Evolutionary conservation across 805 yeast species (phyloP), one percentile per base, ranked within the genome.

Genomic region (Wickerhamiella vanderwaltii): DNA sequence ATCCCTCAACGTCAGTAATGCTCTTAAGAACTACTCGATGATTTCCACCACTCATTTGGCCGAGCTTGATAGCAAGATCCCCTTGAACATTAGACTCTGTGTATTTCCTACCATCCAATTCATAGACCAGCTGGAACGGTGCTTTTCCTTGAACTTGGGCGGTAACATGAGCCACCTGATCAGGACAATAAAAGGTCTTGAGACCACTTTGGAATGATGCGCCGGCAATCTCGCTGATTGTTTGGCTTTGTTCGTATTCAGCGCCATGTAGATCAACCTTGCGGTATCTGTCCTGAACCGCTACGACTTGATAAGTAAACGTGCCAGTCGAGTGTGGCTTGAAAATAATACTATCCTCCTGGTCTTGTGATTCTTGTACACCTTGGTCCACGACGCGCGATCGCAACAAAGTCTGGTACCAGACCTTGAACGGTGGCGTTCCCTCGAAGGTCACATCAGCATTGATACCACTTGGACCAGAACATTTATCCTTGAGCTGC

Each of bases 401-500:
- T n/a, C 64, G 64, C 18, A 64, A 59, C 28, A 68, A 63, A 11
- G 73, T 55, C 43, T 73, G 72, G 51, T 73, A 80, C 11, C 79
- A 70, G 18, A 85, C 67, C 42, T 68, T 69, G 62, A 80, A 91
- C 1, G 97, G 96, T 0, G 94, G 81, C 22, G 77, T 72, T 13
- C 98, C 97, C 4, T 71, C 63, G 39, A 79, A 66, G 0, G 69
- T 60, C 44, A 87, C 66, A 39, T 78, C 82, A 47, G 84, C 85
- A 24, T 69, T 67, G 45, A 86, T 75, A 0, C 96, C 98, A 6
- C 85, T 77, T 34, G 86, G 84, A 0, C 98, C 98, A 23, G 91
- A 81, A 63, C 99, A 91, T 37, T 79, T 73, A 53, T 88, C 97
- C 19, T 75, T 66, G 2, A 88, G 74, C 2, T 88, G 75, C 11